Conservation (phyloP, 2,329 filamentous ascomycete genomes). For the Orbilia blumenaviensis region DNA sequence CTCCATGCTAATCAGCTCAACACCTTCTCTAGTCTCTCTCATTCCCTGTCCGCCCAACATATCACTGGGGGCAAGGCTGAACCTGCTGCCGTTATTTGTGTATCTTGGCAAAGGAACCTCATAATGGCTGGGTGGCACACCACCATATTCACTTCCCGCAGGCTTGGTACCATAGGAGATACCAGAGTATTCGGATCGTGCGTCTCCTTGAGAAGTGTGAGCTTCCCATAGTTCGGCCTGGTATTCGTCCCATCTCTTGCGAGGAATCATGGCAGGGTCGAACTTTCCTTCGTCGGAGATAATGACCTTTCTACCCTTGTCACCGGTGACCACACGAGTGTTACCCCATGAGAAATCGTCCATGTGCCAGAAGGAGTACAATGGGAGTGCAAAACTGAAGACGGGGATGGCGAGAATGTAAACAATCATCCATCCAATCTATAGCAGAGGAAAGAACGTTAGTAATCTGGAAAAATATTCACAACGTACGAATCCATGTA, state of each 20-base stretch:
- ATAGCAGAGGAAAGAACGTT: neutral
- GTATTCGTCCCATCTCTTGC: conserved; percentile 99
- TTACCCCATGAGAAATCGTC: conserved; percentile 99
- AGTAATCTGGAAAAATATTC: neutral
- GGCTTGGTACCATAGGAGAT: conserved; percentile 90
- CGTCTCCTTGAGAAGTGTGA: conserved; percentile 78
- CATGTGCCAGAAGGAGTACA: conserved; percentile 99
- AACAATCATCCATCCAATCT: conserved; percentile 95
- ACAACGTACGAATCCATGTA: neutral
- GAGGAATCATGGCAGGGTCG: conserved; percentile 87
- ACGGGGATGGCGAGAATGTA: conserved; percentile 91
- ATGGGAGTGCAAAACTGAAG: conserved; percentile 86
- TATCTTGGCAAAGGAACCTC: conserved; percentile 66
- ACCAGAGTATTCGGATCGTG: conserved; percentile 87
- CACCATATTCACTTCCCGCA: conserved; percentile 63
- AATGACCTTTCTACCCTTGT: conserved; percentile 89
- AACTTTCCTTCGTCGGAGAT: conserved; percentile 98
- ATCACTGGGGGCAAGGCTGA: conserved; percentile 83
- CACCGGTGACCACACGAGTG: conserved; percentile 94
- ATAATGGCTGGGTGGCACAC: conserved; percentile 68
- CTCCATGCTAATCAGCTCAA: conserved; percentile 79
- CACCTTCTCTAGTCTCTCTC: conserved; percentile 69
- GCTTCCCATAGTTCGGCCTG: conserved; percentile 97
- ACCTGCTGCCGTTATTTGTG: conserved; percentile 68
- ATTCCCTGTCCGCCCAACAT: conserved; percentile 69